A percentile compares a stretch with the other conserved stretches of the same genome.
phyloP scores from a whole-genome alignment of 202 grass and related monocot species.

The Musa balbisiana region DNA sequence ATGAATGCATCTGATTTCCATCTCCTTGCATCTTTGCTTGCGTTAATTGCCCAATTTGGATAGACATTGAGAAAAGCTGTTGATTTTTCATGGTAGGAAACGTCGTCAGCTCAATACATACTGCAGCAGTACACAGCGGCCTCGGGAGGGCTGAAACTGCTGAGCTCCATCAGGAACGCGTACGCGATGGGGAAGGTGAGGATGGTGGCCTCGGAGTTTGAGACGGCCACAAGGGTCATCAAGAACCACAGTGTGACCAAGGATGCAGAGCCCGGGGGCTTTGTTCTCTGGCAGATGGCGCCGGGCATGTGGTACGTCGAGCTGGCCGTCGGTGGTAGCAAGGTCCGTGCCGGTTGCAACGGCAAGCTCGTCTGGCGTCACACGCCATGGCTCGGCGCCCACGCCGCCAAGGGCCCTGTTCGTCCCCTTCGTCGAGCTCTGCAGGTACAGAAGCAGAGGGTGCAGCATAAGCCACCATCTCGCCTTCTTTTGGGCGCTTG shows the following conservation, averaged over 20 bases:
- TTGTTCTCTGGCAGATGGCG: constrained; percentile 20
- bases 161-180: constrained; percentile 12
- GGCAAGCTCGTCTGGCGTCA: constrained; percentile 17
- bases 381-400: constrained; percentile 7
- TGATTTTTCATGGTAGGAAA: constrained; percentile 3
- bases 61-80: neutral
- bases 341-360: constrained; percentile 14
- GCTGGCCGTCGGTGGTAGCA: constrained; percentile 10
- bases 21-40: neutral
- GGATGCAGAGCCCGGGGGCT: constrained; percentile 8
- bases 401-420: constrained; percentile 14
- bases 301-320: constrained; percentile 17
- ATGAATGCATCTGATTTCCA: neutral
- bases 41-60: neutral
- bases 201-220: constrained; percentile 14
- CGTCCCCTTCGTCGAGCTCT: constrained; percentile 13
- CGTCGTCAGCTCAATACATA: constrained; percentile 16
- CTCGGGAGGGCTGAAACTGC: constrained; percentile 7
- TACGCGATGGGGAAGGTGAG: constrained; percentile 11
- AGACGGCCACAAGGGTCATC: constrained; percentile 8
- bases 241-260: neutral
- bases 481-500: neutral
- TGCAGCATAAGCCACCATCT: neutral
- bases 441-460: neutral
- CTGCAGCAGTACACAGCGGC: constrained; percentile 15